A percentile compares a stretch with the other conserved stretches of the same genome.
These are phyloP conservation scores for Xylona heveae DNA, from an alignment of 495 filamentous ascomycete species.

Conservation along the genomic window DNA sequence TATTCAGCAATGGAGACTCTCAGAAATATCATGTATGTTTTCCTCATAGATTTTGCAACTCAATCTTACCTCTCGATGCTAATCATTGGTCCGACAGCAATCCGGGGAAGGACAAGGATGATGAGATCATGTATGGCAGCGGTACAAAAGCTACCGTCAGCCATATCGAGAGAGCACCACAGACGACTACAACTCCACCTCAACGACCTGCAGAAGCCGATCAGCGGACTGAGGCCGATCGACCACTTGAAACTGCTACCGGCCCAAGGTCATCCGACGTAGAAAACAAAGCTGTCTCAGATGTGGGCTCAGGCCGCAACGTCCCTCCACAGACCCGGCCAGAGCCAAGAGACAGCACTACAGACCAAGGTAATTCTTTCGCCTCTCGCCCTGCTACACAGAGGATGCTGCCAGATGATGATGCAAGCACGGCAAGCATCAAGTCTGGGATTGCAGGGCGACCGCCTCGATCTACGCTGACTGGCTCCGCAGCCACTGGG, in stretches of 20 bases:
- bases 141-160: constrained; percentile 5
- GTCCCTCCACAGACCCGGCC: too few relatives aligned
- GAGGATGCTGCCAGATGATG: too few relatives aligned
- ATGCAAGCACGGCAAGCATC: too few relatives aligned
- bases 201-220: neutral
- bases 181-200: neutral
- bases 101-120: neutral
- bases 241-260: constrained; percentile 13
- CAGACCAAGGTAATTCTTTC: too few relatives aligned
- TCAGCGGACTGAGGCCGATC: neutral
- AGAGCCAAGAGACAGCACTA: too few relatives aligned
- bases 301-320: constrained; percentile 20
- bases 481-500: too few relatives aligned
- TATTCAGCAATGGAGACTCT: neutral
- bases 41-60: neutral
- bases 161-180: constrained; percentile 2
- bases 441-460: too few relatives aligned
- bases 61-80: too few relatives aligned
- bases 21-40: neutral
- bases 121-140: neutral
- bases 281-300: constrained; percentile 31
- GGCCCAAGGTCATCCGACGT: constrained; percentile 31
- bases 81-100: neutral
- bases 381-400: too few relatives aligned
- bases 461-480: too few relatives aligned